Evolutionary conservation across 2,329 filamentous ascomycete genomes (phyloP).

Genomic region (Zasmidium angulare): DNA sequence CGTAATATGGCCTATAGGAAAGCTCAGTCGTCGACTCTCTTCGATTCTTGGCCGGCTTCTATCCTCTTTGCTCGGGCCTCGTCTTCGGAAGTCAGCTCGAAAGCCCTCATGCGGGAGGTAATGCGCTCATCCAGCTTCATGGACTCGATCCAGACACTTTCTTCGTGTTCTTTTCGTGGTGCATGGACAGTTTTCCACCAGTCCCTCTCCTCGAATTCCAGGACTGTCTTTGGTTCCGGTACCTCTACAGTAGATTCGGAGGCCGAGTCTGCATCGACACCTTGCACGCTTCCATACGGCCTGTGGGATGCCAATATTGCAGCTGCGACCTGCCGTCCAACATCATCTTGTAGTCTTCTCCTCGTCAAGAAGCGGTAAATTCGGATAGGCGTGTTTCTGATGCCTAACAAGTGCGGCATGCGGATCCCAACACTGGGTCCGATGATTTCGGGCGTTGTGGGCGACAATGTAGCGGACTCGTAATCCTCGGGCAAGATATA

Average conservation of each 20-base stretch:
- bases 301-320: conserved; percentile 66
- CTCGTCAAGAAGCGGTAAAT: conserved; percentile 85
- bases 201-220: conserved; percentile 71
- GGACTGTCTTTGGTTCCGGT: conserved; percentile 64
- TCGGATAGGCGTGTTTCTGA: conserved; percentile 83
- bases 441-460: conserved; percentile 67
- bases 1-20: too few species aligned
- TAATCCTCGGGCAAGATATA: conserved; percentile 77
- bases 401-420: conserved; percentile 89
- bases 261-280: conserved; percentile 21
- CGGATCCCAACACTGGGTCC: conserved; percentile 70
- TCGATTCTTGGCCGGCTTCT: conserved; percentile 22
- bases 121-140: conserved; percentile 77
- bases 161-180: conserved; percentile 50
- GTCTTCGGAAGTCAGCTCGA: conserved; percentile 68
- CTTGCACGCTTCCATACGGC: conserved; percentile 41
- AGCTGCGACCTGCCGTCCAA: conserved; percentile 84
- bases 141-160: conserved; percentile 67
- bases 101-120: conserved; percentile 74
- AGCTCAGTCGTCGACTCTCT: not conserved
- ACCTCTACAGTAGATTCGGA: conserved; percentile 33
- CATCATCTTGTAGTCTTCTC: conserved; percentile 78
- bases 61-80: conserved; percentile 62
- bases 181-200: conserved; percentile 78
- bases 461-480: conserved; percentile 61